These are phyloP conservation scores for Acacia acuminata DNA, from an alignment of 306 rosid genomes.

Conservation along the genomic window DNA sequence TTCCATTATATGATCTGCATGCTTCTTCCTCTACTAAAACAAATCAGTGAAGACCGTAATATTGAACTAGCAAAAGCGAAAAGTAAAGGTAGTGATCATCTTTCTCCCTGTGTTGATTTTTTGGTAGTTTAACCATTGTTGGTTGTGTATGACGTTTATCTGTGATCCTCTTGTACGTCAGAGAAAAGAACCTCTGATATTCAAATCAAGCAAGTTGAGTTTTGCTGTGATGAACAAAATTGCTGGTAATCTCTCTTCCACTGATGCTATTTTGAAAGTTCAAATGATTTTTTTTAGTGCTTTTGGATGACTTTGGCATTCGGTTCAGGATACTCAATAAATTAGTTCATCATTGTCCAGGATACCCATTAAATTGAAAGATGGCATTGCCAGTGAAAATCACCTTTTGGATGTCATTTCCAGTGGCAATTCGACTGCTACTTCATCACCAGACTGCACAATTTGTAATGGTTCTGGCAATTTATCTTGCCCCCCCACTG, in stretches of 20 bases:
- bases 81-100: constrained; percentile 52
- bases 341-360: constrained; percentile 37
- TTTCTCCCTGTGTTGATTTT: constrained; percentile 17
- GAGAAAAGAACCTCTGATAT: constrained; percentile 64
- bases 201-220: constrained; percentile 70
- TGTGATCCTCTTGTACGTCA: constrained; percentile 39
- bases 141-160: neutral
- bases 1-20: constrained; percentile 84
- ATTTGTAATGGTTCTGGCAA: constrained; percentile 46
- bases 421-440: constrained; percentile 34
- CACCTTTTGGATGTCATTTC: constrained; percentile 33
- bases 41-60: constrained; percentile 62
- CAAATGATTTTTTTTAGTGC: constrained; percentile 19
- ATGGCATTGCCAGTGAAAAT: constrained; percentile 38
- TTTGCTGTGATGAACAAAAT: constrained; percentile 46
- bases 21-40: constrained; percentile 86
- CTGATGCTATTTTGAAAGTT: constrained; percentile 24
- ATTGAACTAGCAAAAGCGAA: constrained; percentile 73
- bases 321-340: constrained; percentile 4
- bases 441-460: constrained; percentile 47
- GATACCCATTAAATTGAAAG: constrained; percentile 40
- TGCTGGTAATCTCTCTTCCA: constrained; percentile 56
- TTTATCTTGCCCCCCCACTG: constrained; percentile 59
- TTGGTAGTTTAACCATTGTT: constrained; percentile 29
- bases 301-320: constrained; percentile 7